Evolutionary conservation across 2,329 filamentous ascomycete species (phyloP).

Genomic region (Corynespora cassiicola): DNA sequence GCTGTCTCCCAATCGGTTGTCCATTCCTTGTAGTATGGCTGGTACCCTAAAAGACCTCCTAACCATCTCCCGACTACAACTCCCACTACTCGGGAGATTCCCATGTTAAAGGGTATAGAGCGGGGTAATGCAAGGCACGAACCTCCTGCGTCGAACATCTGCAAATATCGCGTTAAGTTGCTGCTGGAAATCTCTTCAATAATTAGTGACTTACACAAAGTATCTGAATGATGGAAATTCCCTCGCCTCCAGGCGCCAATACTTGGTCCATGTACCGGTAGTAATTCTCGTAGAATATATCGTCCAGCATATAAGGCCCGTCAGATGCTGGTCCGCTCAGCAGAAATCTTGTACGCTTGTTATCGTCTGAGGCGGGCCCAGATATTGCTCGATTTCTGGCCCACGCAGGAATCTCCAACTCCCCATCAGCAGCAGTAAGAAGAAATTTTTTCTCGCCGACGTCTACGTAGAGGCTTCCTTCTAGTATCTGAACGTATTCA

Average conservation of each 20-base stretch:
- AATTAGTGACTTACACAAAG: conserved; percentile 22
- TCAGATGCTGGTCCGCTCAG: conserved; percentile 26
- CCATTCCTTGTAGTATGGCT: conserved; percentile 43
- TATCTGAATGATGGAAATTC: conserved; percentile 33
- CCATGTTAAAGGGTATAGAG: conserved; percentile 41
- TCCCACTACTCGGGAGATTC: conserved; percentile 28
- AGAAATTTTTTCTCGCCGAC: conserved; percentile 22
- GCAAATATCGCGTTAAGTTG: too few relatives aligned
- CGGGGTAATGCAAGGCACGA: conserved; percentile 41
- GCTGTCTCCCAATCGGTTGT: conserved; percentile 46
- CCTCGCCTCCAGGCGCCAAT: conserved; percentile 23
- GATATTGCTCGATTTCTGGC: conserved; percentile 3
- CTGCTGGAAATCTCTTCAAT: conserved; percentile 2
- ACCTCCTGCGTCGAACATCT: conserved; percentile 47
- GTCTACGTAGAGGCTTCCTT: conserved; percentile 31
- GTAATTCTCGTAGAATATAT: conserved; percentile 44
- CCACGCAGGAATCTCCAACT: conserved; percentile 10
- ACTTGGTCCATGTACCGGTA: conserved; percentile 36
- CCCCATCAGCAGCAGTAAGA: conserved; percentile 27
- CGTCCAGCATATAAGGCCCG: conserved; percentile 31
- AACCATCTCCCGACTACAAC: conserved; percentile 44
- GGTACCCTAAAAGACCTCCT: conserved; percentile 43
- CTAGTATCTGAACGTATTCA: conserved; percentile 32
- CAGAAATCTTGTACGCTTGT: conserved; percentile 6
- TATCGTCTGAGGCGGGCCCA: conserved; percentile 1